phyloP scores from a whole-genome alignment of 2,329 filamentous ascomycete species.

The Alternaria hordeiaustralica region DNA sequence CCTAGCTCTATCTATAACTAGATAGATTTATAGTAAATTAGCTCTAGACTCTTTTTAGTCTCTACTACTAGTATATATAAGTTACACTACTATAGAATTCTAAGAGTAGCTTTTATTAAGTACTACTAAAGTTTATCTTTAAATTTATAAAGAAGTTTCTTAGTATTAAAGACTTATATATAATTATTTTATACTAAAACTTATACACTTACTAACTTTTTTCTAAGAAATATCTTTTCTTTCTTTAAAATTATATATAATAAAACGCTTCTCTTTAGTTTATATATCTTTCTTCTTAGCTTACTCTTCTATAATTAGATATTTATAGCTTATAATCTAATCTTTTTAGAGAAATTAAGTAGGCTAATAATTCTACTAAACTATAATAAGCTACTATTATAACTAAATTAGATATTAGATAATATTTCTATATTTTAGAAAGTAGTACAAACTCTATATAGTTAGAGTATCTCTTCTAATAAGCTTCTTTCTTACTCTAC shows the following conservation, averaged over 20 bases:
- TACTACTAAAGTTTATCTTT: constrained; percentile 16
- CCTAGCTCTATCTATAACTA: background rate
- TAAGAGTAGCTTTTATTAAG: constrained; percentile 4
- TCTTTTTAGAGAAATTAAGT: constrained; percentile 45
- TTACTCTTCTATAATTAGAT: constrained; percentile 35
- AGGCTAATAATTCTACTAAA: constrained; percentile 36
- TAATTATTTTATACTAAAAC: background rate
- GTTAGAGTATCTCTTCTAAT: constrained; percentile 36
- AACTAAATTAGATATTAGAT: constrained; percentile 2
- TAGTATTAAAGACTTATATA: constrained; percentile 5
- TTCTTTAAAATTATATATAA: constrained; percentile 44
- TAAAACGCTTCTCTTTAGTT: constrained; percentile 42
- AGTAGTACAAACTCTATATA: constrained; percentile 22
- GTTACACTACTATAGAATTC: constrained; percentile 11
- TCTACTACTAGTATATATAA: constrained; percentile 12
- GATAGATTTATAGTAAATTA: background rate
- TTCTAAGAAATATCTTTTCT: constrained; percentile 32
- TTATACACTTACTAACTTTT: background rate
- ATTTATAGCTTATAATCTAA: constrained; percentile 43
- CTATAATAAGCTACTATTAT: constrained; percentile 2
- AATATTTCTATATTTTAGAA: constrained; percentile 22
- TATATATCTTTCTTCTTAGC: constrained; percentile 36
- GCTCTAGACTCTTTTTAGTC: constrained; percentile 8
- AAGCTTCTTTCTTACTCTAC: constrained; percentile 29
- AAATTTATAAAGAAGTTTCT: constrained; percentile 12